A percentile compares a stretch with the other conserved stretches of the same genome.
phyloP scores from a whole-genome alignment of 1,139 yeast species.

The Nakaseomyces glabratus region DNA sequence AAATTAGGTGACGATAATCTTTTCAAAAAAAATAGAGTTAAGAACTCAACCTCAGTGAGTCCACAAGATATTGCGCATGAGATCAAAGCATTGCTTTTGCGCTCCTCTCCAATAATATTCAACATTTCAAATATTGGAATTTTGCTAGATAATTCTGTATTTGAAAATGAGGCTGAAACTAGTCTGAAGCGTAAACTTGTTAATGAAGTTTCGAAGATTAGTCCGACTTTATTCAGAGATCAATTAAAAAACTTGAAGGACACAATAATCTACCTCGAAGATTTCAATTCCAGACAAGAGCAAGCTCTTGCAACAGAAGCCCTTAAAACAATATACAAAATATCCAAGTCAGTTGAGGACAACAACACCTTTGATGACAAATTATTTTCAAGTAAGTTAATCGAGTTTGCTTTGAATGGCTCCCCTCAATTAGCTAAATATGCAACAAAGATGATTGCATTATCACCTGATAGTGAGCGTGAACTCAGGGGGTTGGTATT shows the following conservation, averaged over 20 bases:
- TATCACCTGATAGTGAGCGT: constrained; percentile 38
- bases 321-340: constrained; percentile 54
- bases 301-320: constrained; percentile 27
- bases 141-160: constrained; percentile 42
- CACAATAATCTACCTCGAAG: constrained; percentile 33
- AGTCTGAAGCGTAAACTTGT: constrained; percentile 39
- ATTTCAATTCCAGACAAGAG: constrained; percentile 21
- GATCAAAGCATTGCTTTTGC: constrained; percentile 48
- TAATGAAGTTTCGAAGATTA: constrained; percentile 48
- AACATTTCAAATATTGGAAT: constrained; percentile 57
- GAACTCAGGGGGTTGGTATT: constrained; percentile 36
- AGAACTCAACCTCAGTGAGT: constrained; percentile 33
- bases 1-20: constrained; percentile 46
- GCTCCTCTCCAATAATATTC: constrained; percentile 53
- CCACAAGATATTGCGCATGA: constrained; percentile 44
- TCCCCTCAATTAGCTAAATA: constrained; percentile 57
- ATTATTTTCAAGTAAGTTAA: constrained; percentile 37
- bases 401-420: constrained; percentile 43
- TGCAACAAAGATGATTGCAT: constrained; percentile 50
- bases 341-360: constrained; percentile 36
- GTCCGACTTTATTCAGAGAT: constrained; percentile 58
- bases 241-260: constrained; percentile 47
- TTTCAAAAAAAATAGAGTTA: constrained; percentile 36
- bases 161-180: constrained; percentile 30
- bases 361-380: constrained; percentile 26